These are phyloP conservation scores for Luvunga scandens DNA, from an alignment of 345 rosid species.

Conservation along the genomic window DNA sequence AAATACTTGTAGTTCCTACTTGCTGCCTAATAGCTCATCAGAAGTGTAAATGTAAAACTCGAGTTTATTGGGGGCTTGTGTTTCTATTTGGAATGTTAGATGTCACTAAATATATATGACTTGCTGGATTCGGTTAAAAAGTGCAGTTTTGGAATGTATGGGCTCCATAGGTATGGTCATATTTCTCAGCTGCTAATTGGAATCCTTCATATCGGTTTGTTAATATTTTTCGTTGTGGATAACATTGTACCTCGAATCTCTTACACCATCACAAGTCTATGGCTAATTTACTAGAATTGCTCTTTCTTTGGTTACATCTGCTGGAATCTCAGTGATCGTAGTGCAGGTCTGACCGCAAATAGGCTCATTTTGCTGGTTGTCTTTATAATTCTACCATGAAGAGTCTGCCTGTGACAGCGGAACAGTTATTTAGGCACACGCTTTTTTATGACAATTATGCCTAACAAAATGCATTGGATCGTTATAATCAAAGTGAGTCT, in stretches of 20 bases:
- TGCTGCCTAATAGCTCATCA: constrained; percentile 15
- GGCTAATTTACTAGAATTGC: neutral
- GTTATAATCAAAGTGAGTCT: no score
- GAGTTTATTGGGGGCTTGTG: constrained; percentile 19
- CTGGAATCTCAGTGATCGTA: neutral
- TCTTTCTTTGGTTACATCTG: neutral
- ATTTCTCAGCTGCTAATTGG: neutral
- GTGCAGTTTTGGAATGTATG: neutral
- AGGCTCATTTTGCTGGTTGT: neutral
- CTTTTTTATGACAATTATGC: no score
- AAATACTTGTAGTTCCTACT: neutral
- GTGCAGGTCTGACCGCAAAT: neutral
- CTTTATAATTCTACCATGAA: neutral
- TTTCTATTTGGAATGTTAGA: neutral
- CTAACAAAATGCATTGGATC: no score
- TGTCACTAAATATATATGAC: no score
- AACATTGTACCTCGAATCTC: neutral
- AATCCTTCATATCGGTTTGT: neutral
- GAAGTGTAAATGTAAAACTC: constrained; percentile 23
- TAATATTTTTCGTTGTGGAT: no score
- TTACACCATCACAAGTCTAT: neutral
- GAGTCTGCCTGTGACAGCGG: neutral
- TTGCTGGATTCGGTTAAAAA: neutral
- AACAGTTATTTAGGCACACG: no score
- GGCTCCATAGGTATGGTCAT: neutral